Evolutionary conservation across 2,329 filamentous ascomycete genomes (phyloP).

Genomic region (Paracoccidioides brasiliensis): DNA sequence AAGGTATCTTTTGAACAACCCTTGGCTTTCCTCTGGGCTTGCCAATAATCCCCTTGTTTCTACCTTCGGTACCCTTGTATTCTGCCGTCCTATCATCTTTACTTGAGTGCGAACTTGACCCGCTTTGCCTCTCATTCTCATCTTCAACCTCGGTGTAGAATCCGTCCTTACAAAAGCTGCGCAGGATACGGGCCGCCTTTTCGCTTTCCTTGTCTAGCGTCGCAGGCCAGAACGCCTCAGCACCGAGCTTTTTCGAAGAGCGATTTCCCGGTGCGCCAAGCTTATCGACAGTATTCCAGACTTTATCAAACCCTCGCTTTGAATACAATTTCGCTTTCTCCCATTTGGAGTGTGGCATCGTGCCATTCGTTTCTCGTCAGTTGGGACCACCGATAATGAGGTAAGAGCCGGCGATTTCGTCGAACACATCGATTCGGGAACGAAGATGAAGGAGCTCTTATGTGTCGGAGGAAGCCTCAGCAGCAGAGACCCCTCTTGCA

Average conservation of each 20-base stretch:
- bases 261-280: constrained; percentile 65
- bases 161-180: constrained; percentile 76
- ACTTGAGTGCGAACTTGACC: constrained; percentile 6
- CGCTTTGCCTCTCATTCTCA: constrained; percentile 31
- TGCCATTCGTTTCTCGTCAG: constrained; percentile 3
- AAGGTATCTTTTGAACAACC: constrained; percentile 70
- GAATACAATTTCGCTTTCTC: constrained; percentile 39
- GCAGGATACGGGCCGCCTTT: constrained; percentile 77
- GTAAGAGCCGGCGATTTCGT: not conserved
- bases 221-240: constrained; percentile 74
- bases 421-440: not conserved
- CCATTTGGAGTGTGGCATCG: constrained; percentile 35
- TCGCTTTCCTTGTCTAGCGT: constrained; percentile 80
- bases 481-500: not conserved
- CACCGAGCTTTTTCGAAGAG: constrained; percentile 67
- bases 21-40: constrained; percentile 48
- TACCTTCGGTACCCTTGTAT: not conserved
- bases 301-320: constrained; percentile 61
- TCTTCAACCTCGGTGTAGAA: constrained; percentile 52
- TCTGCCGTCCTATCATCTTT: constrained; percentile 5
- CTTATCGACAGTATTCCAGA: constrained; percentile 55
- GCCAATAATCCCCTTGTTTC: constrained; percentile 34
- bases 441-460: not conserved
- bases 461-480: not conserved
- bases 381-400: not conserved